Base-by-base conservation (phyloP, 352 stramenopile species). In the Globisporangium orthogonon region DNA sequence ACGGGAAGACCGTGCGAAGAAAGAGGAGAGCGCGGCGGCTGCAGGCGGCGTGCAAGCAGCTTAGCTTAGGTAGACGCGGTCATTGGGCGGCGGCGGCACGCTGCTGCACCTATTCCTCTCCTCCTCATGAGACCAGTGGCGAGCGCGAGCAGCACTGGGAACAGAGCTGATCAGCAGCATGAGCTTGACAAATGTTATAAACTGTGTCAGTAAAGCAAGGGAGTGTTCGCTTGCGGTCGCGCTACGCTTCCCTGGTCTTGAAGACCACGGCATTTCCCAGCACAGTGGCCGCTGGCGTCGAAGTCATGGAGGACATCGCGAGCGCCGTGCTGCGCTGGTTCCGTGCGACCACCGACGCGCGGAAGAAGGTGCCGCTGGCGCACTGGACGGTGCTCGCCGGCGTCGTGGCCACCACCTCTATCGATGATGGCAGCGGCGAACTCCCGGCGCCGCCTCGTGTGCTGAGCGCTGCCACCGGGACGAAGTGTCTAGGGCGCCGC, bases 401-500 rank as follows among this genome's bases (percentile, higher is more conserved):
- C 2, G 58, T 93, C 40, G 78, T 89, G 44, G 44, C 87, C 33
- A 57, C 62, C 30, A 52, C 66, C 7, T 28, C 35, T 13, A 13
- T 30, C 39, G 5, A 37, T 18, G 31, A 10, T 17, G 37, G 7
- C 10, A 60, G 56, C 14, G 40, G 13, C 4, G 48, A 30, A 30
- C 54, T 2, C 3, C 3, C 14, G 14, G 7, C 67, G 39, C 44
- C 35, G n/a, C 71, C 74, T 41, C 70, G 74, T 18, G 78, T 93
- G 2, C 31, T 94, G 39, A 57, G 73, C 40, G 61, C 56, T 10
- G 82, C 73, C 17, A 87, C 85, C 0, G 85, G 85, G 56, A 93
- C 74, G 58, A 94, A 94, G 58, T 94, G 85, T 47, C 71, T 94
- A n/a, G 84, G 82, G 2, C 54, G 66, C 44, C 73, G 79, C 55